phyloP scores from a whole-genome alignment of 192 early-diverging fungal genomes.

The Oehlia diaphana region DNA sequence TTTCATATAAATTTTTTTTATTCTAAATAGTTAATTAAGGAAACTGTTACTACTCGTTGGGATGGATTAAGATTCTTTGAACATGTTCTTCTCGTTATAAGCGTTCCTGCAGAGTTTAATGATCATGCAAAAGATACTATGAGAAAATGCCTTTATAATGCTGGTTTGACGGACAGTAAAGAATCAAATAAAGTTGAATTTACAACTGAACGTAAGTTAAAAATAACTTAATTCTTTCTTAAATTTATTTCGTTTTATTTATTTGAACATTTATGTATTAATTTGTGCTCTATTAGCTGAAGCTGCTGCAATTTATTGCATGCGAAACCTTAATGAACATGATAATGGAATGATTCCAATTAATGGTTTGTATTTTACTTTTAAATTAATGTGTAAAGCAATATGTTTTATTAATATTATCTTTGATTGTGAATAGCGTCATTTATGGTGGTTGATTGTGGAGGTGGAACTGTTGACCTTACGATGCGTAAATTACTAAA shows the following conservation, averaged over 20 bases:
- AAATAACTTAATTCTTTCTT: no score
- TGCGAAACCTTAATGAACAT: not conserved
- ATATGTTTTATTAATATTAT: not conserved
- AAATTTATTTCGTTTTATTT: not conserved
- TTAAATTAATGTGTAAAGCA: not conserved
- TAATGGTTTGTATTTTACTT: not conserved
- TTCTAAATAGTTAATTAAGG: constrained; percentile 13
- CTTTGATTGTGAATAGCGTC: not conserved
- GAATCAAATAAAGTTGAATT: not conserved
- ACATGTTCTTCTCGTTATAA: constrained; percentile 30
- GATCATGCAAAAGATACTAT: constrained; percentile 54
- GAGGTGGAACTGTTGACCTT: constrained; percentile 44
- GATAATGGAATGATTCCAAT: not conserved
- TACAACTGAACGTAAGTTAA: not conserved
- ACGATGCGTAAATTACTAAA: not conserved
- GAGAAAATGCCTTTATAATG: constrained; percentile 51
- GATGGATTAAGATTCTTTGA: not conserved
- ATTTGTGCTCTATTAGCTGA: not conserved
- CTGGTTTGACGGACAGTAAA: constrained; percentile 39
- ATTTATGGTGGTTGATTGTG: constrained; percentile 43
- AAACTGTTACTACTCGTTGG: constrained; percentile 5
- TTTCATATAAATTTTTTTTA: not conserved
- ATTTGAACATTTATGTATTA: not conserved
- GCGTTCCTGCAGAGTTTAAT: constrained; percentile 56
- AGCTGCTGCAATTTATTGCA: constrained; percentile 17